Evolutionary conservation across 2,329 filamentous ascomycete genomes (phyloP), one percentile per base, ranked within the genome.

Genomic region (Cordyceps sp.): DNA sequence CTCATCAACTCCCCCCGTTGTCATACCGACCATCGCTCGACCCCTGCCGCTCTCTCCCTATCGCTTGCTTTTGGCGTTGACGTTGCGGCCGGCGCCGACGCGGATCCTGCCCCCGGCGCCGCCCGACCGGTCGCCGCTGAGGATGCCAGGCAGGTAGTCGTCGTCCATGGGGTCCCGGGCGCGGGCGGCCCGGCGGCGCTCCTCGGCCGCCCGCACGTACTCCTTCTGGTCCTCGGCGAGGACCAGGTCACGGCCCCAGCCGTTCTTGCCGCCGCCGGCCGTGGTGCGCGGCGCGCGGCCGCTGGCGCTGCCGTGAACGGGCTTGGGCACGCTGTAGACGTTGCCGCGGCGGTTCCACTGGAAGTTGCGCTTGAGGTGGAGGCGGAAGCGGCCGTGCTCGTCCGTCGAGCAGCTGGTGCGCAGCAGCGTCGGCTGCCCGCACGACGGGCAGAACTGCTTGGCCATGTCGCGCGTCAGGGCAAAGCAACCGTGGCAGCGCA

Each of bases 111-210:
- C 79, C 3, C 71, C 17, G 2, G 16, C 69, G 5, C 57, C 58
- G 29, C 68, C 69, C 7, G 50, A 66, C 42, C 88, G 65, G 45
- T 86, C 74, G 0, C 90, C 90, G 1, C 74, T 90, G 47, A 98
- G 50, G 30, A 98, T 81, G 22, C 73, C 66, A 0, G 90, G 90
- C 39, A 96, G 56, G 51, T 86, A 93, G 55, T 98, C 88, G 49
- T 92, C 78, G 49, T 96, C 88, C 88, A 96, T 92, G 35, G 93
- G 58, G 55, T 93, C 84, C n/a, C n/a, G n/a, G n/a, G n/a, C n/a
- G n/a, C n/a, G n/a, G 24, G 13, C 24, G n/a, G 61, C 62, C 44
- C 78, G 71, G 44, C 67, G 70, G 49, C 79, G 70, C 42, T 75
- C 67, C 4, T 66, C 67, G 13, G 69, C 52, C 33, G 75, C 75